A percentile compares a stretch with the other conserved stretches of the same genome.
Conservation (phyloP, 768 basidiomycete species). For the Russula abietina region DNA sequence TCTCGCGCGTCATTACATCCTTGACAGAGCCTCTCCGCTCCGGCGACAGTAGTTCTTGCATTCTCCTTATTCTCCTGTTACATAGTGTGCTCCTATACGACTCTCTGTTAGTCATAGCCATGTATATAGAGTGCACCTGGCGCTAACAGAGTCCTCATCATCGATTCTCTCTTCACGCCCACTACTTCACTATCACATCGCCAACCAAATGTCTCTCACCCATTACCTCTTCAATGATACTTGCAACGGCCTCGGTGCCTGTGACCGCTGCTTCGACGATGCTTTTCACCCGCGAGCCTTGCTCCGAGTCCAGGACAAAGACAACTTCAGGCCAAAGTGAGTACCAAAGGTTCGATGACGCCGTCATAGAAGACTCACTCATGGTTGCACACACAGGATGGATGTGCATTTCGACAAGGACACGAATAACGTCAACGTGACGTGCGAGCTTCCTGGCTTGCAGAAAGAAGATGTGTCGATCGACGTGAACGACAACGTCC, state of each 20-base stretch:
- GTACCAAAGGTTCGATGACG: neutral
- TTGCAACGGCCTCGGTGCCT: neutral
- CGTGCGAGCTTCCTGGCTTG: constrained; percentile 52
- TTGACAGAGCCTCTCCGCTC: no score
- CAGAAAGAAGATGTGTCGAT: constrained; percentile 45
- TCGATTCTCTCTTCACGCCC: no score
- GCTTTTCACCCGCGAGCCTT: neutral
- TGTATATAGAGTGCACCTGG: no score
- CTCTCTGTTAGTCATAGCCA: no score
- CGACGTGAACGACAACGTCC: constrained; percentile 43
- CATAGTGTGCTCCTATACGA: no score
- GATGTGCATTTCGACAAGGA: constrained; percentile 46
- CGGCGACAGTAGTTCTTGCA: no score
- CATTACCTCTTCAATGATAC: neutral
- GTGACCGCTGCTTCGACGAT: constrained; percentile 10
- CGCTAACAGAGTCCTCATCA: no score
- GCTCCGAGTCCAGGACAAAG: neutral
- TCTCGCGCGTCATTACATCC: no score
- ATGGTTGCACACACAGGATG: constrained; percentile 33
- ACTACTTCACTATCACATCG: no score
- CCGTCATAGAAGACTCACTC: neutral
- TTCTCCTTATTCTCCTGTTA: no score
- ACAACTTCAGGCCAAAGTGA: constrained; percentile 7
- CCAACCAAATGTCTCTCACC: neutral
- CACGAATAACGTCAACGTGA: constrained; percentile 44